A percentile compares a stretch with the other conserved stretches of the same genome.
These are phyloP conservation scores for Passiflora organensis DNA, from an alignment of 345 rosid species.

Conservation along the genomic window DNA sequence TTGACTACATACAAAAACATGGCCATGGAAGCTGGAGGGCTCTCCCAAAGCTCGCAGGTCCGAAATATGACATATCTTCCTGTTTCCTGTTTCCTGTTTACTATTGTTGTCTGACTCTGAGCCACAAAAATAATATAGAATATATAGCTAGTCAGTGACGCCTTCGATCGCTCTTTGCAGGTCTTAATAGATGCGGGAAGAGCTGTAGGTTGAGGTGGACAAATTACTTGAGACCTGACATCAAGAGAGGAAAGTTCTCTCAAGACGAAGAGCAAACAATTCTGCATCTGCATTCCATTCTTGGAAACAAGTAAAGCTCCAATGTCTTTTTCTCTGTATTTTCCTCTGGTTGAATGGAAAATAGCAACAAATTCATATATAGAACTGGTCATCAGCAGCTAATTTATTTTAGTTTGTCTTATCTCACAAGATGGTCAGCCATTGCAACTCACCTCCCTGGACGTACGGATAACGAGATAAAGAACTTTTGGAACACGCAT, in stretches of 20 bases:
- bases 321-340: not conserved
- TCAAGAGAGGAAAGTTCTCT: constrained; percentile 76
- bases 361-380: too few species aligned
- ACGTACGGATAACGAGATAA: constrained; percentile 63
- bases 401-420: not conserved
- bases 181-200: constrained; percentile 77
- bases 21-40: constrained; percentile 98
- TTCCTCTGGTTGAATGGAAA: too few species aligned
- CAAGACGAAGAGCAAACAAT: constrained; percentile 73
- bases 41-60: constrained; percentile 86
- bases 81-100: not conserved
- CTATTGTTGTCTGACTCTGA: too few species aligned
- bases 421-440: constrained; percentile 53
- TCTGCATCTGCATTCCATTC: constrained; percentile 69
- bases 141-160: too few species aligned
- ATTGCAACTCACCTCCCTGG: constrained; percentile 61
- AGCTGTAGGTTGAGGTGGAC: constrained; percentile 86
- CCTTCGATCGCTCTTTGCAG: constrained; percentile 24
- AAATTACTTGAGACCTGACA: constrained; percentile 71
- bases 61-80: not conserved
- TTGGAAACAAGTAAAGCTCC: constrained; percentile 60
- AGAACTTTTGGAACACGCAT: constrained; percentile 72
- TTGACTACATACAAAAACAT: constrained; percentile 58
- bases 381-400: too few species aligned
- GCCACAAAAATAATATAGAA: too few species aligned